A percentile compares a stretch with the other conserved stretches of the same genome.
Evolutionary conservation across 805 yeast genomes (phyloP).

Genomic region (Pichia phayaonensis): DNA sequence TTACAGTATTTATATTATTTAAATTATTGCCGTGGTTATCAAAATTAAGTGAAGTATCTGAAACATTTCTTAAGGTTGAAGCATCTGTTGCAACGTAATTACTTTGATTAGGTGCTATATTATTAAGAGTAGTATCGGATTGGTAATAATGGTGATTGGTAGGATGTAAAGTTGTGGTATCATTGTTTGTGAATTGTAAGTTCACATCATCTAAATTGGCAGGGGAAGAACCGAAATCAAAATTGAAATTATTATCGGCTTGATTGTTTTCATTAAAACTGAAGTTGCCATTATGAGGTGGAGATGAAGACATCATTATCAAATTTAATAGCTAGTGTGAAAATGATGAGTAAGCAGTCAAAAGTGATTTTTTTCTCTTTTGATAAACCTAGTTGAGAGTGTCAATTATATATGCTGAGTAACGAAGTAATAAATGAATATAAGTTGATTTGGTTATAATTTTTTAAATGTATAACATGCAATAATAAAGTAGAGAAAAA

Average conservation of each 20-base stretch:
- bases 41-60: conserved; percentile 2
- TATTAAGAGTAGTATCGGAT: background rate
- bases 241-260: conserved; percentile 11
- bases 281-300: conserved; percentile 23
- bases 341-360: background rate
- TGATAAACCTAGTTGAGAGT: background rate
- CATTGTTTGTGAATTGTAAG: conserved; percentile 10
- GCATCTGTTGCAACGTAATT: background rate
- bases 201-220: conserved; percentile 16
- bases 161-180: background rate
- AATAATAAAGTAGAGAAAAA: background rate
- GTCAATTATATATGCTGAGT: too few relatives aligned
- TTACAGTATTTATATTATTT: background rate
- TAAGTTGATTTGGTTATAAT: background rate
- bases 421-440: background rate
- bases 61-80: background rate
- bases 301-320: conserved; percentile 31
- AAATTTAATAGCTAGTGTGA: background rate
- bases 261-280: conserved; percentile 16
- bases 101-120: conserved; percentile 6
- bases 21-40: background rate
- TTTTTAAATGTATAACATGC: background rate
- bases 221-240: conserved; percentile 20
- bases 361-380: background rate
- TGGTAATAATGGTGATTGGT: background rate